These are phyloP conservation scores for Hirsutella minnesotensis DNA, from an alignment of 2,329 filamentous ascomycete species.

Conservation along the genomic window DNA sequence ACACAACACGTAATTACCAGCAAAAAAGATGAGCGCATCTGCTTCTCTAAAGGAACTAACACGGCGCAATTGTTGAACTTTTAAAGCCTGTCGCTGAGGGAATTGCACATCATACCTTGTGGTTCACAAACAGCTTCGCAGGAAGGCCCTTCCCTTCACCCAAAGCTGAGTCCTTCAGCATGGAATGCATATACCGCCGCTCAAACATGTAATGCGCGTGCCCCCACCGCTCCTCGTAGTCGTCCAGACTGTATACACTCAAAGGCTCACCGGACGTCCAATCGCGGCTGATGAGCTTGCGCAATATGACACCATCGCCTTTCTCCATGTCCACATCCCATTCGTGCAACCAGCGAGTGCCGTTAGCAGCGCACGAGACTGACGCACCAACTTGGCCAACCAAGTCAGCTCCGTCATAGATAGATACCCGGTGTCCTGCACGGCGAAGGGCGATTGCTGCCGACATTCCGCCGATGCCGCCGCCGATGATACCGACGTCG, in stretches of 20 bases:
- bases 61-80: background rate
- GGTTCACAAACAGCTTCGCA: slow-evolving; percentile 42
- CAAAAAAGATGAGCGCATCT: too few relatives aligned
- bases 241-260: slow-evolving; percentile 51
- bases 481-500: slow-evolving; percentile 30
- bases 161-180: slow-evolving; percentile 49
- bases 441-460: slow-evolving; percentile 33
- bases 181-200: slow-evolving; percentile 54
- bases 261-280: slow-evolving; percentile 58
- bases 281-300: slow-evolving; percentile 56
- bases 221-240: slow-evolving; percentile 55
- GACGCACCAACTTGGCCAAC: slow-evolving; percentile 57
- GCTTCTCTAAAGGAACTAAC: background rate
- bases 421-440: slow-evolving; percentile 37
- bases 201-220: slow-evolving; percentile 60
- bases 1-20: too few relatives aligned
- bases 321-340: slow-evolving; percentile 54
- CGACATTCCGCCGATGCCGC: slow-evolving; percentile 36
- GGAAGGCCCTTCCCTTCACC: slow-evolving; percentile 40
- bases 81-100: too few relatives aligned
- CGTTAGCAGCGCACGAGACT: slow-evolving; percentile 57
- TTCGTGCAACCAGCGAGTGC: slow-evolving; percentile 56
- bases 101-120: slow-evolving; percentile 35
- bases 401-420: slow-evolving; percentile 56
- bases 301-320: slow-evolving; percentile 53